These are phyloP conservation scores for Xerocomus brunneocitrinus DNA, from an alignment of 768 basidiomycete species.

Conservation along the genomic window DNA sequence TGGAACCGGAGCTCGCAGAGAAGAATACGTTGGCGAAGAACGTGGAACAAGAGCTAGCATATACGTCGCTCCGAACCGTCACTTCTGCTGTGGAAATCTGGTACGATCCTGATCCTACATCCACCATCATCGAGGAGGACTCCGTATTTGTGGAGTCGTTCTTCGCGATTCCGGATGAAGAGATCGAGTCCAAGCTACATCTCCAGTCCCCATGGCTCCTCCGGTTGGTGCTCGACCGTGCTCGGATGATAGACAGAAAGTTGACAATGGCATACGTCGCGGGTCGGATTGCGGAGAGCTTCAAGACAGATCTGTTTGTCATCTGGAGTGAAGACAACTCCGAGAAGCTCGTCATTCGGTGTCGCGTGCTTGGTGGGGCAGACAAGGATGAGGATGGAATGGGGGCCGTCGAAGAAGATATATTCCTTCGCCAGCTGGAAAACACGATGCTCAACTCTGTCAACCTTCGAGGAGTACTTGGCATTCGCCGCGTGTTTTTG, in stretches of 20 bases:
- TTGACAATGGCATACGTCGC: conserved; percentile 48
- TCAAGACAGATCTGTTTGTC: conserved; percentile 94
- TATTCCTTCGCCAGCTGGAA: conserved; percentile 53
- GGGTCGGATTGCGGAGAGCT: conserved; percentile 86
- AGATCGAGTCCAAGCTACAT: conserved; percentile 85
- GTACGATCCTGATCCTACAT: conserved; percentile 90
- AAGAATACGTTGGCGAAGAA: conserved; percentile 71
- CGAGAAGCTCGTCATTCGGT: conserved; percentile 94
- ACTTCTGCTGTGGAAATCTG: conserved; percentile 96
- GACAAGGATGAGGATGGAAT: conserved; percentile 84
- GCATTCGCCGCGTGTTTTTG: too few relatives aligned
- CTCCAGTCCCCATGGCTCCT: conserved; percentile 96
- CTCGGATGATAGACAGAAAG: conserved; percentile 97
- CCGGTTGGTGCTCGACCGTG: conserved; percentile 92
- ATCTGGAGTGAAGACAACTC: conserved; percentile 99
- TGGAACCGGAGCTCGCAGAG: conserved; percentile 63
- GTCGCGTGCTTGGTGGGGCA: conserved; percentile 80
- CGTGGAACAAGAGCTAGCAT: conserved; percentile 90
- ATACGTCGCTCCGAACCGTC: conserved; percentile 89
- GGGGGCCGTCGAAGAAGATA: conserved; percentile 82
- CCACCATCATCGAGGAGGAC: conserved; percentile 96
- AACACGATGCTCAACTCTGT: too few relatives aligned
- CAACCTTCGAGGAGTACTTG: too few relatives aligned
- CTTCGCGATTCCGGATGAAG: conserved; percentile 99
- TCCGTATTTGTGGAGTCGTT: conserved; percentile 94